Evolutionary conservation across 768 basidiomycete species (phyloP).

Genomic region (Dacryopinax spathularia): DNA sequence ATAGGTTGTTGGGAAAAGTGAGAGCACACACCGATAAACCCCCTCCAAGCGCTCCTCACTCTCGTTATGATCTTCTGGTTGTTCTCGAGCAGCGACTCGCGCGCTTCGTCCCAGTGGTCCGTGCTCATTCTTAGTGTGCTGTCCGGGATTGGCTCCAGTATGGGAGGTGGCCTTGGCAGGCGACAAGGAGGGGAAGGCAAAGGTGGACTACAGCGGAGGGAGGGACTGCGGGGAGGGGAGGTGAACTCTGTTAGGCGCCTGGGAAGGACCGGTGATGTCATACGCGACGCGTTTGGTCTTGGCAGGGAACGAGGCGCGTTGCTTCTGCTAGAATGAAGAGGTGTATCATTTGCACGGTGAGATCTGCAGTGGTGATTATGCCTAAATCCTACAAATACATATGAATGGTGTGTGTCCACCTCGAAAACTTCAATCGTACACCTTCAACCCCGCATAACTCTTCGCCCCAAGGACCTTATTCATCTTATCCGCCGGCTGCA

Average conservation of each 20-base stretch:
- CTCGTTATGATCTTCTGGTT: not conserved
- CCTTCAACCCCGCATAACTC: constrained; percentile 45
- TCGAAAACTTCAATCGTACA: constrained; percentile 33
- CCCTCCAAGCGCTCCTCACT: not conserved
- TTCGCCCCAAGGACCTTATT: constrained; percentile 15
- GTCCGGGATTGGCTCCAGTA: not conserved
- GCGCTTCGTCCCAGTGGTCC: constrained; percentile 1
- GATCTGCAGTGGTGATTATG: not conserved
- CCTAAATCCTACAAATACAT: not conserved
- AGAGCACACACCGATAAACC: not conserved
- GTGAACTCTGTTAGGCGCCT: no score
- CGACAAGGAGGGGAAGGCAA: no score
- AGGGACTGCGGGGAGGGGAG: no score
- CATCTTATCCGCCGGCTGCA: constrained; percentile 26
- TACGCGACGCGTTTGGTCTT: no score
- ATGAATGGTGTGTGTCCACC: not conserved
- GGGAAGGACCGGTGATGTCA: no score
- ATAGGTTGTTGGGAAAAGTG: not conserved
- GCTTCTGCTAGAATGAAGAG: no score
- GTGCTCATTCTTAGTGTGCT: not conserved
- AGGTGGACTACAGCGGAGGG: no score
- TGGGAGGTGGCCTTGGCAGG: no score
- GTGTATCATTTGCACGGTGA: no score
- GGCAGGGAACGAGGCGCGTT: no score
- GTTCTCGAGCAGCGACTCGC: not conserved